Conservation (phyloP, 768 basidiomycete species). For the Agaricus bisporus region DNA sequence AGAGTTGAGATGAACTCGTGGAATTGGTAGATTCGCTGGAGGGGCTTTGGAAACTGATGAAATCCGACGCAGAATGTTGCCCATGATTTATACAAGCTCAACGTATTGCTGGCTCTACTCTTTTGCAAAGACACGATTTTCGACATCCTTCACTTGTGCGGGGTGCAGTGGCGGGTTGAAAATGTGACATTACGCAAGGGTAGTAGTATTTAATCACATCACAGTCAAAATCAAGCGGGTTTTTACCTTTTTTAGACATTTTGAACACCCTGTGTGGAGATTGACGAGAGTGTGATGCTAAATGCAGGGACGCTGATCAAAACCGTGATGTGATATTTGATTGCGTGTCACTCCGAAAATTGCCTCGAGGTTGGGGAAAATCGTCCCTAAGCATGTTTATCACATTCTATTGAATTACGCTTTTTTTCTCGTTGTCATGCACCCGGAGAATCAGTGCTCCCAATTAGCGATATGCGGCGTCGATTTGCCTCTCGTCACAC, state of each 20-base stretch:
- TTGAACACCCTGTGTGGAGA: neutral
- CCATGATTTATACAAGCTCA: conserved; percentile 4
- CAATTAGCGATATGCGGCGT: too few species aligned
- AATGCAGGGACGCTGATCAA: too few species aligned
- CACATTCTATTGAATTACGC: too few species aligned
- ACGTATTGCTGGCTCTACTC: neutral
- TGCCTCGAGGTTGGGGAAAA: too few species aligned
- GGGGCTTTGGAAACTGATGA: conserved; percentile 1
- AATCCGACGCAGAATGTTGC: neutral
- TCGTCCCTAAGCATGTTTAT: too few species aligned
- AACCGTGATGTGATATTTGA: too few species aligned
- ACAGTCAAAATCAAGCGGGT: neutral
- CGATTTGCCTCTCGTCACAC: too few species aligned
- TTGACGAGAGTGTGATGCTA: neutral
- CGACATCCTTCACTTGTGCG: neutral
- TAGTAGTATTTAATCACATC: neutral
- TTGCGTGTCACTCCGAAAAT: too few species aligned
- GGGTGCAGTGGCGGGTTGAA: neutral
- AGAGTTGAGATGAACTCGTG: neutral
- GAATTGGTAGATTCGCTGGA: neutral
- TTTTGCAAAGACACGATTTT: too few species aligned
- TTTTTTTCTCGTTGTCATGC: too few species aligned
- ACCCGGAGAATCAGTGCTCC: too few species aligned
- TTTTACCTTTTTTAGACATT: neutral
- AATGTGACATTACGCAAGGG: neutral